A percentile compares a stretch with the other conserved stretches of the same genome.
phyloP scores from a whole-genome alignment of 208 protist genomes.

The Acanthamoeba healyi region DNA sequence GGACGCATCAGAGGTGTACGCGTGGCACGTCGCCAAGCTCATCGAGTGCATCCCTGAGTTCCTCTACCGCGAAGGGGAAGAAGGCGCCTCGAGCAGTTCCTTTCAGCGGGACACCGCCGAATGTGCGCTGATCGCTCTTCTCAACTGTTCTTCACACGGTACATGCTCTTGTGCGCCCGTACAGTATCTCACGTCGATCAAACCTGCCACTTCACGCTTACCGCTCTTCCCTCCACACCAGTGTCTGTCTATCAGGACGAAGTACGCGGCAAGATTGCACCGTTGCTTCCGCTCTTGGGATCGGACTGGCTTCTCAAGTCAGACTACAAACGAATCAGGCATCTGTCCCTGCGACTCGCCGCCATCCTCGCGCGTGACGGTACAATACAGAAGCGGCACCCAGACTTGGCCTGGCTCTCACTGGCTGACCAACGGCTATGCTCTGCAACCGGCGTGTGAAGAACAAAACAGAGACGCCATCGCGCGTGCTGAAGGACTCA shows the following conservation, averaged over 20 bases:
- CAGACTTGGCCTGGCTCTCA: not conserved
- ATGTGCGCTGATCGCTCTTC: constrained; percentile 30
- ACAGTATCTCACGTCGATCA: not conserved
- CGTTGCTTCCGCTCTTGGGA: not conserved
- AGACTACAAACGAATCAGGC: not conserved
- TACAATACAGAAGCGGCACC: not conserved
- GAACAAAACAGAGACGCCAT: constrained; percentile 8
- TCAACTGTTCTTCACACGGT: constrained; percentile 42
- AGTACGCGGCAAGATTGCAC: not conserved
- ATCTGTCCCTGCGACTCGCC: constrained; percentile 18
- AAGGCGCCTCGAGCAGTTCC: not conserved
- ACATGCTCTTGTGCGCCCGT: not conserved
- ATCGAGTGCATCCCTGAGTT: constrained; percentile 7
- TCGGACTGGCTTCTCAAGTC: constrained; percentile 63
- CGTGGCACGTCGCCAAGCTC: constrained; percentile 22
- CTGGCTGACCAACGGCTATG: no score
- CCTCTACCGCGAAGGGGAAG: constrained; percentile 22
- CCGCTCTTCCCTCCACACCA: no score
- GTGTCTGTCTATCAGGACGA: constrained; percentile 3
- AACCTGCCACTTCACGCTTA: not conserved
- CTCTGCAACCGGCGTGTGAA: not conserved
- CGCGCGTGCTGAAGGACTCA: not conserved
- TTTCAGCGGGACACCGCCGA: constrained; percentile 45
- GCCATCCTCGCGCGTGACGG: not conserved
- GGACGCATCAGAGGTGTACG: constrained; percentile 57